Percentiles rank a stretch among this genome's conserved stretches.
These are phyloP conservation scores for Lepidium aucheri DNA, from an alignment of 345 rosid genomes.

Conservation along the genomic window DNA sequence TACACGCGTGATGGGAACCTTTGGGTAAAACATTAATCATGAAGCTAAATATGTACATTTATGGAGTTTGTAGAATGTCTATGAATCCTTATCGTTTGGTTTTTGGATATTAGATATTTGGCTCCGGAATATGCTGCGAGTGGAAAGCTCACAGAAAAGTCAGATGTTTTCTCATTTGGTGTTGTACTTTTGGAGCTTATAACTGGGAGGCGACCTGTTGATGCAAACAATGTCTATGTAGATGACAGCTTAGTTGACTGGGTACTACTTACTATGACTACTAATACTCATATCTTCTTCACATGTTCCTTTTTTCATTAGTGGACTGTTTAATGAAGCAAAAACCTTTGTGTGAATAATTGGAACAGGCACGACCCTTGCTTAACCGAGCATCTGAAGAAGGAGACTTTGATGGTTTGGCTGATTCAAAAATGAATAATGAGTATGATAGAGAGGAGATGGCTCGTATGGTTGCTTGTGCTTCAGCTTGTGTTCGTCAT, in stretches of 20 bases:
- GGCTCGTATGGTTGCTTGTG: conserved; percentile 75
- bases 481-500: conserved; percentile 83
- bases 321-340: neutral
- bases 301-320: neutral
- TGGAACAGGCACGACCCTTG: conserved; percentile 66
- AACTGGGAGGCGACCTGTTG: conserved; percentile 71
- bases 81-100: neutral
- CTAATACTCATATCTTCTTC: neutral
- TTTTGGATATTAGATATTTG: conserved; percentile 41
- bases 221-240: conserved; percentile 39
- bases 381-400: conserved; percentile 59
- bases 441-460: conserved; percentile 54
- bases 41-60: neutral
- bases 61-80: neutral
- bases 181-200: conserved; percentile 80
- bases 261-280: conserved; percentile 44
- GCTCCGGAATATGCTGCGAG: conserved; percentile 94
- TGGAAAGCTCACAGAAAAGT: conserved; percentile 74
- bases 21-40: conserved; percentile 21
- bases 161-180: conserved; percentile 88
- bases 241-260: conserved; percentile 90
- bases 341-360: conserved; percentile 2
- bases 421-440: conserved; percentile 47
- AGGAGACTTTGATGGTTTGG: conserved; percentile 49
- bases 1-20: conserved; percentile 92